Percentiles rank a stretch among this genome's conserved stretches.
phyloP scores from a whole-genome alignment of 441 rosid species.

The Aquilaria agallochum region DNA sequence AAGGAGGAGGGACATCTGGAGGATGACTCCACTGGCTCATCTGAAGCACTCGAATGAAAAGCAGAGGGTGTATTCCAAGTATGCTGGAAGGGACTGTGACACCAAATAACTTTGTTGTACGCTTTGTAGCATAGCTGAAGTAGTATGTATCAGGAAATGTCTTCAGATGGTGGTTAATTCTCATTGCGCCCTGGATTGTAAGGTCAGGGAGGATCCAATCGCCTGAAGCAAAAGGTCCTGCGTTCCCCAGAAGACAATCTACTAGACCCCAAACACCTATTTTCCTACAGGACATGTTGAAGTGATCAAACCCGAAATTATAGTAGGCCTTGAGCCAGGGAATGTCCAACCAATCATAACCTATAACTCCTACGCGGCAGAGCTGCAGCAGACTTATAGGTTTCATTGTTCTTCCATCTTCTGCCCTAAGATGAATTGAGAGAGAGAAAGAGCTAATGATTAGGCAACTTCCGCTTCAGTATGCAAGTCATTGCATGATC shows the following conservation, averaged over 20 bases:
- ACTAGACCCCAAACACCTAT: slow-evolving; percentile 63
- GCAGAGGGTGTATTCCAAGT: slow-evolving; percentile 80
- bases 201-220: slow-evolving; percentile 99
- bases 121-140: slow-evolving; percentile 88
- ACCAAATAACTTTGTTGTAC: slow-evolving; percentile 67
- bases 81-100: slow-evolving; percentile 77
- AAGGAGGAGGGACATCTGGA: slow-evolving; percentile 60
- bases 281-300: slow-evolving; percentile 69
- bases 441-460: not conserved
- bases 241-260: slow-evolving; percentile 65
- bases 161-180: slow-evolving; percentile 55
- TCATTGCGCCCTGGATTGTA: slow-evolving; percentile 81
- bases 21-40: slow-evolving; percentile 87
- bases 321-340: slow-evolving; percentile 78
- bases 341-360: slow-evolving; percentile 93
- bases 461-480: not conserved
- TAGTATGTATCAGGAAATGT: slow-evolving; percentile 82
- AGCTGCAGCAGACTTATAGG: slow-evolving; percentile 79
- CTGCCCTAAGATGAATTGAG: slow-evolving; percentile 38
- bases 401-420: slow-evolving; percentile 73
- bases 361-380: slow-evolving; percentile 74
- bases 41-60: slow-evolving; percentile 82
- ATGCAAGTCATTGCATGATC: not conserved
- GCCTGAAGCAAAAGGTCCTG: slow-evolving; percentile 79
- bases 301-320: slow-evolving; percentile 96